These are phyloP conservation scores for Candida sithepensis DNA, from an alignment of 805 yeast genomes.

Conservation along the genomic window DNA sequence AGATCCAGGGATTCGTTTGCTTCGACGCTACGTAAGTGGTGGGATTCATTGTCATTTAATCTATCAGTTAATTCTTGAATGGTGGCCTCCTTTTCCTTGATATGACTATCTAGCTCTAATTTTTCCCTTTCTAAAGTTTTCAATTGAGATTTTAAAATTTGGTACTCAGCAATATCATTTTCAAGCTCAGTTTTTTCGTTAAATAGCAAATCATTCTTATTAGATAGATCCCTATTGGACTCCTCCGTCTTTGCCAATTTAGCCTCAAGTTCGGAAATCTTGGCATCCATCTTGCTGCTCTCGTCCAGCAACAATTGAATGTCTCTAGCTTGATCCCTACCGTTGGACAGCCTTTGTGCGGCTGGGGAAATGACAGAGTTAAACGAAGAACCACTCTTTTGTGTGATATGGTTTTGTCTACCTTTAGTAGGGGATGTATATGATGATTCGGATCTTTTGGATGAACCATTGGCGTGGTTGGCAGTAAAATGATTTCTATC, in stretches of 20 bases:
- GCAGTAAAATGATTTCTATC: not conserved
- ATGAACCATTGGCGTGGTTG: not conserved
- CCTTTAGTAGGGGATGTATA: not conserved
- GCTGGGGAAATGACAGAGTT: not conserved
- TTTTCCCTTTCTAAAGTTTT: not conserved
- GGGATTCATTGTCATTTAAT: not conserved
- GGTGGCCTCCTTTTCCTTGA: not conserved
- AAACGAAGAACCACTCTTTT: conserved; percentile 1
- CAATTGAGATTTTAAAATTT: not conserved
- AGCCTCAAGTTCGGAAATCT: conserved; percentile 37
- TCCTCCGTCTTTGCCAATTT: conserved; percentile 14
- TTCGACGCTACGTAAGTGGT: not conserved
- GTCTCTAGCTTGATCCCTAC: conserved; percentile 35
- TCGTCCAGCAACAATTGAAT: conserved; percentile 42
- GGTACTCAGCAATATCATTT: not conserved
- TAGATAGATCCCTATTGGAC: conserved; percentile 4
- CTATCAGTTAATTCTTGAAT: not conserved
- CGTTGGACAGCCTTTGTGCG: conserved; percentile 11
- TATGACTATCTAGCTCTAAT: not conserved
- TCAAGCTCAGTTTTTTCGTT: conserved; percentile 12
- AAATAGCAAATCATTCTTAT: not conserved
- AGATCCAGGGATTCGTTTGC: not conserved
- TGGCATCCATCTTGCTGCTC: conserved; percentile 46
- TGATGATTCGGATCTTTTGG: not conserved
- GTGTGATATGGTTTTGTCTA: not conserved